A percentile compares a stretch with the other conserved stretches of the same genome.
phyloP scores from a whole-genome alignment of 768 basidiomycete species.

The Sarcodon sp. region DNA sequence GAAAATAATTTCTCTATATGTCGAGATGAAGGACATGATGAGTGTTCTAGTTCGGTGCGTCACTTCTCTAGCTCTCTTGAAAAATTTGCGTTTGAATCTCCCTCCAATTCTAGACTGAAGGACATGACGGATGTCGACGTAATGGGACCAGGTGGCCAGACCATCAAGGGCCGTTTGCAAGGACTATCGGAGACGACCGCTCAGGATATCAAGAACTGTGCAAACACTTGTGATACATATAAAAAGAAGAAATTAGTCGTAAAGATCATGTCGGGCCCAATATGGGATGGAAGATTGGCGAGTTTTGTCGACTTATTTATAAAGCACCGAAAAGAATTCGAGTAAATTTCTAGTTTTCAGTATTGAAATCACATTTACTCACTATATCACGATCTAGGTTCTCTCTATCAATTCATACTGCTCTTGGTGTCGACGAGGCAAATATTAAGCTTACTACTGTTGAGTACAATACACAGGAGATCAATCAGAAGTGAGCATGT shows the following conservation, averaged over 20 bases:
- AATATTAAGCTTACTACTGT: slow-evolving; percentile 8
- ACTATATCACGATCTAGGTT: too few species aligned
- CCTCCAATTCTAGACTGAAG: slow-evolving; percentile 13
- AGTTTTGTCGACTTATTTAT: slow-evolving; percentile 12
- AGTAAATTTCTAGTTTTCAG: slow-evolving; percentile 8
- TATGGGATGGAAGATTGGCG: slow-evolving; percentile 16
- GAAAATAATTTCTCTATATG: slow-evolving; percentile 30
- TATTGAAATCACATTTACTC: too few species aligned
- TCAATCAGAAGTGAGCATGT: slow-evolving; percentile 8
- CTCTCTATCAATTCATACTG: slow-evolving; percentile 14
- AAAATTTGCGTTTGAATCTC: too few species aligned
- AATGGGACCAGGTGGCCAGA: slow-evolving; percentile 18
- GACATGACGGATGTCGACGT: slow-evolving; percentile 16
- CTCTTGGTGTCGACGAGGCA: slow-evolving; percentile 10
- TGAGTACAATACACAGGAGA: slow-evolving; percentile 1
- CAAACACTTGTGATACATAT: slow-evolving; percentile 20
- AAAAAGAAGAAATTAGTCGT: slow-evolving; percentile 15
- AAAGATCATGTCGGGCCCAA: slow-evolving; percentile 13
- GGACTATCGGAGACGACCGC: slow-evolving; percentile 14
- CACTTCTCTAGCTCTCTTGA: background rate
- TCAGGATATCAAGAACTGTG: slow-evolving; percentile 18
- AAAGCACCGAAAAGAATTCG: slow-evolving; percentile 12
- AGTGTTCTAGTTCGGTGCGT: slow-evolving; percentile 29
- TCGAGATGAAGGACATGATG: slow-evolving; percentile 41
- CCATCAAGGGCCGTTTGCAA: slow-evolving; percentile 20